These are phyloP conservation scores for Dendrocalamus sinicus DNA, from an alignment of 176 grass and related monocot genomes.

Conservation along the genomic window DNA sequence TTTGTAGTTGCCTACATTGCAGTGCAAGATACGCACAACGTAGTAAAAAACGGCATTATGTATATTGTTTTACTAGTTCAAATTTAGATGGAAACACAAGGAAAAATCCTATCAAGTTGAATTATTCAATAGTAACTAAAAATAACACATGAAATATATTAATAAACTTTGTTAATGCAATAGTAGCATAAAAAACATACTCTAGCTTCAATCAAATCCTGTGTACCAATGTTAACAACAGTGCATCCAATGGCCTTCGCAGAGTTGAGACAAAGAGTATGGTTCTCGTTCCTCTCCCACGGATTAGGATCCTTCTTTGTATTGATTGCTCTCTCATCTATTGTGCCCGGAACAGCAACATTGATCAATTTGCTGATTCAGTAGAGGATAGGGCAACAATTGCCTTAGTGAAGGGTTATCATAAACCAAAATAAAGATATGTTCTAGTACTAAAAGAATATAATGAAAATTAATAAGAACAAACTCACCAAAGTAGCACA, in stretches of 20 bases:
- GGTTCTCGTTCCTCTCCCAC: slow-evolving; percentile 98
- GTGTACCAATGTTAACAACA: slow-evolving; percentile 97
- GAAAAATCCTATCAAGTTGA: neutral
- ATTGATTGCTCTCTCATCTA: slow-evolving; percentile 98
- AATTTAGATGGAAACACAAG: neutral
- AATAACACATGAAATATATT: neutral
- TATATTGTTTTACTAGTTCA: slow-evolving; percentile 10
- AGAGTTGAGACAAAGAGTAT: slow-evolving; percentile 96
- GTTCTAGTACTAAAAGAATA: slow-evolving; percentile 1
- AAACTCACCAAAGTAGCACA: slow-evolving; percentile 89
- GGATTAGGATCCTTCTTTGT: slow-evolving; percentile 85
- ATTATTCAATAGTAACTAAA: neutral
- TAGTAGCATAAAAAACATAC: slow-evolving; percentile 51
- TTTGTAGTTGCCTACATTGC: neutral
- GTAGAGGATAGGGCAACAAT: slow-evolving; percentile 28
- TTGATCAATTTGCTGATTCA: slow-evolving; percentile 95
- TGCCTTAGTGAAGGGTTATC: slow-evolving; percentile 9
- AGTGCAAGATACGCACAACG: neutral
- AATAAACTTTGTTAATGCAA: neutral
- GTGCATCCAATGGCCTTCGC: slow-evolving; percentile 99
- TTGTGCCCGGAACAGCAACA: slow-evolving; percentile 89
- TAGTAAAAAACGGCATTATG: neutral
- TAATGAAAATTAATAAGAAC: neutral
- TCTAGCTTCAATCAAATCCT: slow-evolving; percentile 95
- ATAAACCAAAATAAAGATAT: neutral